Evolutionary conservation across 169 alveolate genomes (phyloP), one percentile per base, ranked within the genome.

Genomic region (Plasmodium inui): DNA sequence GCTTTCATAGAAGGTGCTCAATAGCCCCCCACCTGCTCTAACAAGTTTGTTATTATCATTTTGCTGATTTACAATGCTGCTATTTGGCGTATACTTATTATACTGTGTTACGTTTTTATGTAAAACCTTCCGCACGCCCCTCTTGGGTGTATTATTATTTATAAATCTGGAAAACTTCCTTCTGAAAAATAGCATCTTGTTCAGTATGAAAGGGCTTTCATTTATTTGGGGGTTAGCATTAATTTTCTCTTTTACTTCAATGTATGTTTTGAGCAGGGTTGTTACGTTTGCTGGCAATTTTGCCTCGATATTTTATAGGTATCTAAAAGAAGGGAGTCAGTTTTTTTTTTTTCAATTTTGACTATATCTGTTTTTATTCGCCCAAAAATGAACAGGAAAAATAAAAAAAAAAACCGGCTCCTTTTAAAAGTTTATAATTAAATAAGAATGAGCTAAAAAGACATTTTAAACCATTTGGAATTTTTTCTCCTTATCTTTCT

Each of bases 111-210:
- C 79, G 70, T 88, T 88, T 88, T 79, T 88, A 88, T 88, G 93
- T n/a, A 88, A 41, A 61, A 76, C 81, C 46, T 88, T 88, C 39
- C 93, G 61, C 81, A 57, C 93, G 37, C 88, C 72, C 34, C 70
- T 88, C 71, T n/a, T 78, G 80, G 93, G 30, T 9, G 84, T 88
- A 88, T 88, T 88, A 83, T 85, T 73, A 79, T 88, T 88, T 55
- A 88, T 88, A 88, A 88, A 88, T 88, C 93, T 88, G 28, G 93
- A 88, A 78, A 88, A 88, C 76, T 76, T 22, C 82, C 93, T 88
- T 53, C 71, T 88, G 70, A 88, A 74, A 78, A 88, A 14, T 26
- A 78, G 70, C 93, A 88, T 88, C 78, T 88, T 88, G 22, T 72
- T 85, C 50, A 73, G 55, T 53, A 53, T 10, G 26, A 26, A 57